Evolutionary conservation across 257 asterid genomes (phyloP).

Genomic region (Nicotiana tomentosiformis): DNA sequence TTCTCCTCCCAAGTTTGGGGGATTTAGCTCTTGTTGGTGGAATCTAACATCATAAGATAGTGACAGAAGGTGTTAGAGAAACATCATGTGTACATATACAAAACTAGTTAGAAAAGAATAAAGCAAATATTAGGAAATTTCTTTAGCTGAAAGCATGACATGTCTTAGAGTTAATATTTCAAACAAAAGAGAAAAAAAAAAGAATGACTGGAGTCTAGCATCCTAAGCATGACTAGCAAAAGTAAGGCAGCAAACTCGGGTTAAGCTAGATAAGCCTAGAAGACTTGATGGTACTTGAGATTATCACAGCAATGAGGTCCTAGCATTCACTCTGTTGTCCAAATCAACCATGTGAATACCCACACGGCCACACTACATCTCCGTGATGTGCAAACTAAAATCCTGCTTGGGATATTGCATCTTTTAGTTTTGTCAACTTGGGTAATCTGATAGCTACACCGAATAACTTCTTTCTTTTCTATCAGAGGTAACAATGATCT

Average conservation of each 20-base stretch:
- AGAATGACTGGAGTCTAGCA: neutral
- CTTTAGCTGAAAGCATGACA: neutral
- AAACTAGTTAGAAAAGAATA: neutral
- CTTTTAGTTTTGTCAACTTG: neutral
- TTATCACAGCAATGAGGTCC: neutral
- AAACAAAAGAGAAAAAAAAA: too few relatives aligned
- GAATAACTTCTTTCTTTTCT: neutral
- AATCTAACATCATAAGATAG: slow-evolving; percentile 33
- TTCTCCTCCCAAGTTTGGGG: slow-evolving; percentile 72
- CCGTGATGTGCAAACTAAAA: neutral
- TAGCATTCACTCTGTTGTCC: neutral
- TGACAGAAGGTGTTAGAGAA: neutral
- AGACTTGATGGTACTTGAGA: neutral
- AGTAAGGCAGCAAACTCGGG: neutral
- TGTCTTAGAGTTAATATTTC: neutral
- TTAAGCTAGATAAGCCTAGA: neutral
- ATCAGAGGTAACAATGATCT: neutral
- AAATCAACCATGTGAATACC: neutral
- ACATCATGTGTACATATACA: neutral
- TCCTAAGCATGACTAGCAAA: neutral
- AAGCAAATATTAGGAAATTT: neutral
- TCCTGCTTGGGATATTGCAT: neutral
- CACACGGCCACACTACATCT: neutral
- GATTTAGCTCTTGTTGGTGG: slow-evolving; percentile 74
- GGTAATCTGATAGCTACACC: neutral